Base-by-base conservation (phyloP, 2,329 filamentous ascomycete genomes). In the Colletotrichum sp. region DNA sequence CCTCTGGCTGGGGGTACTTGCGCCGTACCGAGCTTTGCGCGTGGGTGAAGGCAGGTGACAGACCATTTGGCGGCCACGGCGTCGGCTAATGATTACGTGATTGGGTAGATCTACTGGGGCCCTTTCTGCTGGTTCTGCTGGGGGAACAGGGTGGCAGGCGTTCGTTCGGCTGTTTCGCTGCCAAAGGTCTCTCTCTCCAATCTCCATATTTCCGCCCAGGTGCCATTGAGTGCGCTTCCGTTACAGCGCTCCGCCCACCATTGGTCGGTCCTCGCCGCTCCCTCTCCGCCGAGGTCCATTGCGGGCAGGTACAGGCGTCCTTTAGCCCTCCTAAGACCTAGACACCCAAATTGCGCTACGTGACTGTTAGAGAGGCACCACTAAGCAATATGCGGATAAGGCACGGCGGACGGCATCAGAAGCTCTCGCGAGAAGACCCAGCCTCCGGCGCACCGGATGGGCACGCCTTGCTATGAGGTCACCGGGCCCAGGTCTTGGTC, bases 151-250 rank as follows among this genome's bases (percentile, higher is more conserved):
- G 64, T 75, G 36, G 72, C 48, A 66, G 73, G 71, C 67, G 70
- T 68, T 78, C 74, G 74, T 71, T 77, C 74, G 76, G 76, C 74
- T 78, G 74, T 78, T 77, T 73, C 74, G 66, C 69, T 66, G 71
- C 52, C 60, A 57, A 66, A 65, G 43, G 43, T 21, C 43, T 48
- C 18, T 48, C 43, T 52, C 59, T 72, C 70, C 64, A 34, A 55
- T 61, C 74, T 77, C 76, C 74, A 73, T 77, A 74, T 69, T 71
- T 71, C 76, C 74, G 76, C 67, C 48, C 60, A 43, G 59, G 70
- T 68, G 39, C 67, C 67, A 74, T 63, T 71, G 52, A 48, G 43
- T 26, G 65, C 43, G 21, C 70, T 76, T 78, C 76, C 76, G 74
- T 77, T 78, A 70, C 76, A 78, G 76, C 76, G 76, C 67, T 66